These are phyloP conservation scores for Clathrospora elynae DNA, from an alignment of 2,329 filamentous ascomycete species.

Conservation along the genomic window DNA sequence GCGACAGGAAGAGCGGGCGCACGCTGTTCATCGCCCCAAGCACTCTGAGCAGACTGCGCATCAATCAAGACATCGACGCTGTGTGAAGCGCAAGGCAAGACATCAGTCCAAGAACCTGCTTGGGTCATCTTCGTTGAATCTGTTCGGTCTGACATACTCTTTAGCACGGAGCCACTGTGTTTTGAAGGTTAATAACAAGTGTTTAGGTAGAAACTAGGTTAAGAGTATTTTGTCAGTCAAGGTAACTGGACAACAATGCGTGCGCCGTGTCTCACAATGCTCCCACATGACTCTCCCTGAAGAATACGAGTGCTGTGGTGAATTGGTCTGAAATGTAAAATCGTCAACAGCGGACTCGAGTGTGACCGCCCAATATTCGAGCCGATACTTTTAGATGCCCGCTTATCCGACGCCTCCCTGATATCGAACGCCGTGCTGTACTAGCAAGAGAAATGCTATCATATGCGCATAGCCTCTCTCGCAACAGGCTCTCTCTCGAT, in stretches of 20 bases:
- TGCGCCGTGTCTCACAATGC: not conserved
- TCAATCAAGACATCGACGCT: not conserved
- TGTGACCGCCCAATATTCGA: too few relatives aligned
- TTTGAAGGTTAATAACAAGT: not conserved
- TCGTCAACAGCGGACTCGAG: too few relatives aligned
- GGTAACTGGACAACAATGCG: not conserved
- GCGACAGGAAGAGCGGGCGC: not conserved
- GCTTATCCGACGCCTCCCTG: too few relatives aligned
- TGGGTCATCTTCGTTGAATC: not conserved
- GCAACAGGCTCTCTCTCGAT: constrained; percentile 65
- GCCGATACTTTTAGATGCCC: too few relatives aligned
- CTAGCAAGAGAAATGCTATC: constrained; percentile 30
- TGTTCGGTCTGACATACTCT: not conserved
- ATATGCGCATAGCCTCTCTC: constrained; percentile 41
- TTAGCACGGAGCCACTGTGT: not conserved
- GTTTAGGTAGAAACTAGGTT: not conserved
- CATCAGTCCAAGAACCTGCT: not conserved
- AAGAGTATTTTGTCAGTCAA: not conserved
- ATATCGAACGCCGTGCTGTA: constrained; percentile 26
- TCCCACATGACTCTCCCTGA: not conserved
- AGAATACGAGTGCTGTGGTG: not conserved
- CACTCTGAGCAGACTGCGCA: not conserved
- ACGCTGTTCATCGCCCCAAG: not conserved
- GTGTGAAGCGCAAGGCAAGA: not conserved
- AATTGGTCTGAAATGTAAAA: not conserved